Evolutionary conservation across 2,329 filamentous ascomycete genomes (phyloP).

Genomic region (Sclerotinia borealis): DNA sequence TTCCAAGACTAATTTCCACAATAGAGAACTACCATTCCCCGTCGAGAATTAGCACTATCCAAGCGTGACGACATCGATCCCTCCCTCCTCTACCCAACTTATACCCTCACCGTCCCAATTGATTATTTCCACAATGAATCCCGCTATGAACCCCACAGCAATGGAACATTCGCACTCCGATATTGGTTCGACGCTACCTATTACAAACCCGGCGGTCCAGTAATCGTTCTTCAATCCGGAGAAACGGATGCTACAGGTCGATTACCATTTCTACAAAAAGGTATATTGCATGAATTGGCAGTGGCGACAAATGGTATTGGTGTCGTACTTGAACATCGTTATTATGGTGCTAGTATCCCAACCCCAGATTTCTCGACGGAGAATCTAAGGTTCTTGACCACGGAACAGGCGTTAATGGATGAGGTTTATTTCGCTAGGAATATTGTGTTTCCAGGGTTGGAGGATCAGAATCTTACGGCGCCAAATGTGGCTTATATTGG

Average conservation of each 20-base stretch:
- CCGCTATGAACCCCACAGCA: constrained; percentile 68
- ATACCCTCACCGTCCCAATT: constrained; percentile 40
- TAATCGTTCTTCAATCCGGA: constrained; percentile 70
- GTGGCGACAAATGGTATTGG: constrained; percentile 67
- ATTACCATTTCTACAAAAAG: constrained; percentile 68
- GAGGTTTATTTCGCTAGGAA: constrained; percentile 74
- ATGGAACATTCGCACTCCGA: constrained; percentile 61
- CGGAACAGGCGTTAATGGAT: constrained; percentile 77
- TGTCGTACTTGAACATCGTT: constrained; percentile 79
- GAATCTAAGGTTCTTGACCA: constrained; percentile 74
- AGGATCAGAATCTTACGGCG: constrained; percentile 60
- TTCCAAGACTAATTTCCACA: not conserved
- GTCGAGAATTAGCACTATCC: constrained; percentile 5
- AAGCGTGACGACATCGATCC: constrained; percentile 22
- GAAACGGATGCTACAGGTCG: constrained; percentile 60
- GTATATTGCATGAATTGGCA: constrained; percentile 65
- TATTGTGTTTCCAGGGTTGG: constrained; percentile 63
- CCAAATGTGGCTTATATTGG: constrained; percentile 64
- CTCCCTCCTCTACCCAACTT: constrained; percentile 29
- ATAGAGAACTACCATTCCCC: constrained; percentile 24
- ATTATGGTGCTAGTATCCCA: constrained; percentile 75
- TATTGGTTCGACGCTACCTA: constrained; percentile 79
- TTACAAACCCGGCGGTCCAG: constrained; percentile 72
- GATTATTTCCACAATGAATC: constrained; percentile 82
- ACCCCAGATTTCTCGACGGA: constrained; percentile 58